Base-by-base conservation (phyloP, 768 basidiomycete species). In the Thelephora ganbajun region DNA sequence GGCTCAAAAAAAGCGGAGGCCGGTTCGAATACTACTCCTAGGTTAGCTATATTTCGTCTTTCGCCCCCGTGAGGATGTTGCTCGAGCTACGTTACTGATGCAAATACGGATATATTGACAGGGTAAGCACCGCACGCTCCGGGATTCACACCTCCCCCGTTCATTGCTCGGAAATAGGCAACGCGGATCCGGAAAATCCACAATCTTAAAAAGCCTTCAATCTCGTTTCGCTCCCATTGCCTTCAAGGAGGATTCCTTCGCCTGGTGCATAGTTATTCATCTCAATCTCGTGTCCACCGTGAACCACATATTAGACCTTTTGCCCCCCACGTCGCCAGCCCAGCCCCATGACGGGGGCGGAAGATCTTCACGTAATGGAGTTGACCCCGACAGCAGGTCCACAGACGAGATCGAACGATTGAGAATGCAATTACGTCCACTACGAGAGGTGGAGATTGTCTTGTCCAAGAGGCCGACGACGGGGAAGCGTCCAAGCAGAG, bases 181-280 rank as follows among this genome's bases (percentile, higher is more conserved):
- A 59, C 74, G 79, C 30, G 79, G 80, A 62, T 76, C 77, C 5
- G 80, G 80, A 26, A 81, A 82, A 57, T 79, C 77, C 0, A 80
- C 80, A 0, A 68, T 79, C 23, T 61, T 82, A 37, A 80, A 80
- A 64, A 79, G 78, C 57, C 77, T 80, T 52, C 76, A 80, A 54
- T 66, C 80, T 26, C 66, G 71, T 41, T 79, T 76, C 51, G 69
- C 76, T 6, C 79, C 80, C 0, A 70, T 70, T 50, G 70, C 77
- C 1, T 79, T 81, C 53, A 62, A 69, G 36, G 67, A 70, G 2
- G 78, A 82, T 66, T 64, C 69, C 5, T 70, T 69, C 42, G 63
- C 73, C 36, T 83, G 80, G 80, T 69, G 77, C 35, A 72, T 77
- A 2, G 73, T 81, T 50, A 77, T 83, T 48, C 73, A 79, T 57